A percentile compares a stretch with the other conserved stretches of the same genome.
Conservation (phyloP, 768 basidiomycete species). For the Amanita jacksonii region DNA sequence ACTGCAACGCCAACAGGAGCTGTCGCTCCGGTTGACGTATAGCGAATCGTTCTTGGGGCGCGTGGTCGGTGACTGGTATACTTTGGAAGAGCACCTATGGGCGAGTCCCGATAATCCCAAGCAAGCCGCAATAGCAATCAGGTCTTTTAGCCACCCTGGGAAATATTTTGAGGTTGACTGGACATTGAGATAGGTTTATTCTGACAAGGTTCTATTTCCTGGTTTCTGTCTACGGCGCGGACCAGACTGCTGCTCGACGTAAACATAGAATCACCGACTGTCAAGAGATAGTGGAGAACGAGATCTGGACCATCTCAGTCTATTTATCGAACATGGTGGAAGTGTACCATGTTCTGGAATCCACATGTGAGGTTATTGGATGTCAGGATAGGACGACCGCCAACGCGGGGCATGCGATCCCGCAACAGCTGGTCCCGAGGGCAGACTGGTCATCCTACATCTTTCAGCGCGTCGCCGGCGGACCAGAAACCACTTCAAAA, state of each 20-base stretch:
- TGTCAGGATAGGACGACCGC: slow-evolving; percentile 12
- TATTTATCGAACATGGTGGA: slow-evolving; percentile 17
- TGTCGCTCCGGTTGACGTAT: slow-evolving; percentile 26
- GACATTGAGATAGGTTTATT: slow-evolving; percentile 40
- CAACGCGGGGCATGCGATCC: neutral
- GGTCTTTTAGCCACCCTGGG: too few species aligned
- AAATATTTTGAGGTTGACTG: too few species aligned
- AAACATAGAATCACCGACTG: slow-evolving; percentile 37
- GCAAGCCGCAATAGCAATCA: slow-evolving; percentile 46
- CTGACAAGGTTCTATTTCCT: slow-evolving; percentile 55
- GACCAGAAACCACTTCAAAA: slow-evolving; percentile 1
- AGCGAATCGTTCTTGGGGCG: slow-evolving; percentile 40
- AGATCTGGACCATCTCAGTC: slow-evolving; percentile 51
- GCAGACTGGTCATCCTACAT: slow-evolving; percentile 64
- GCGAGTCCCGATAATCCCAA: slow-evolving; percentile 45
- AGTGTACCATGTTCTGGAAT: slow-evolving; percentile 50
- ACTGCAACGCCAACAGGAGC: slow-evolving; percentile 37
- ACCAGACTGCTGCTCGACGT: slow-evolving; percentile 13
- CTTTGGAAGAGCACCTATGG: slow-evolving; percentile 44
- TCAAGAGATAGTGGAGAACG: slow-evolving; percentile 40
- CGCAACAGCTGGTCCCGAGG: slow-evolving; percentile 24
- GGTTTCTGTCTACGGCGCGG: slow-evolving; percentile 39
- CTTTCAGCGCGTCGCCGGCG: slow-evolving; percentile 10
- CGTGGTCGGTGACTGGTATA: slow-evolving; percentile 21
- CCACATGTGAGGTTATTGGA: slow-evolving; percentile 69